Conservation (phyloP, 352 stramenopile species). For the Phytopythium oedochilum region DNA sequence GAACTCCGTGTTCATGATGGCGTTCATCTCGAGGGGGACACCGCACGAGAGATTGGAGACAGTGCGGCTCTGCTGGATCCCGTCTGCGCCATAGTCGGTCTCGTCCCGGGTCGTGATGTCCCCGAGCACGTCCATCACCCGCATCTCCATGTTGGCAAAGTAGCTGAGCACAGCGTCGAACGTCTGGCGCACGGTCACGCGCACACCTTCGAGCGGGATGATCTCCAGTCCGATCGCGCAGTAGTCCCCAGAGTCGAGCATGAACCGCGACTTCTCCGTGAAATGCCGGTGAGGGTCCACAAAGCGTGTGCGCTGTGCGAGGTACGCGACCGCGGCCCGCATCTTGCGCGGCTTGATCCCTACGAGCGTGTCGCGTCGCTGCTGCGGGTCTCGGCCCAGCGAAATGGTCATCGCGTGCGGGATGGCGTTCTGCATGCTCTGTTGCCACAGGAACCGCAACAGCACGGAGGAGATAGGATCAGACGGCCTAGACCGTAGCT, state of each 20-base stretch:
- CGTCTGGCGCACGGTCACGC: conserved; percentile 21
- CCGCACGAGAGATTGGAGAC: conserved; percentile 26
- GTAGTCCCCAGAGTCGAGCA: conserved; percentile 28
- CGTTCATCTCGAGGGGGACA: conserved; percentile 22
- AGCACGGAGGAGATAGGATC: no score
- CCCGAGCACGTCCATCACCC: conserved; percentile 20
- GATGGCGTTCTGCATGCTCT: conserved; percentile 2
- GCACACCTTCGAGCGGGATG: conserved; percentile 24
- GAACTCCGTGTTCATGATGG: conserved; percentile 11
- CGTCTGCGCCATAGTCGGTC: conserved; percentile 22
- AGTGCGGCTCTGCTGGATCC: conserved; percentile 40
- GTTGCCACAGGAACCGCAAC: no score
- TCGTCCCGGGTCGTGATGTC: conserved; percentile 39
- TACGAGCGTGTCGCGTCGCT: conserved; percentile 30
- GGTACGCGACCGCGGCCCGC: conserved; percentile 20
- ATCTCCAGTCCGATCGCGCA: conserved; percentile 41
- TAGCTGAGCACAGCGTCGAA: conserved; percentile 36
- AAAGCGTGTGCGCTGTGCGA: conserved; percentile 30
- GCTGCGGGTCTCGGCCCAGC: conserved; percentile 18
- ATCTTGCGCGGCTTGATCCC: conserved; percentile 6
- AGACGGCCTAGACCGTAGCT: no score
- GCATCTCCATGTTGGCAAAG: conserved; percentile 42
- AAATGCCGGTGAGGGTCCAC: conserved; percentile 34
- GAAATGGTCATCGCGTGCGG: conserved; percentile 38
- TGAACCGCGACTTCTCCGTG: conserved; percentile 34